Evolutionary conservation across 495 filamentous ascomycete genomes (phyloP).

Genomic region (Lentithecium fluviatile): DNA sequence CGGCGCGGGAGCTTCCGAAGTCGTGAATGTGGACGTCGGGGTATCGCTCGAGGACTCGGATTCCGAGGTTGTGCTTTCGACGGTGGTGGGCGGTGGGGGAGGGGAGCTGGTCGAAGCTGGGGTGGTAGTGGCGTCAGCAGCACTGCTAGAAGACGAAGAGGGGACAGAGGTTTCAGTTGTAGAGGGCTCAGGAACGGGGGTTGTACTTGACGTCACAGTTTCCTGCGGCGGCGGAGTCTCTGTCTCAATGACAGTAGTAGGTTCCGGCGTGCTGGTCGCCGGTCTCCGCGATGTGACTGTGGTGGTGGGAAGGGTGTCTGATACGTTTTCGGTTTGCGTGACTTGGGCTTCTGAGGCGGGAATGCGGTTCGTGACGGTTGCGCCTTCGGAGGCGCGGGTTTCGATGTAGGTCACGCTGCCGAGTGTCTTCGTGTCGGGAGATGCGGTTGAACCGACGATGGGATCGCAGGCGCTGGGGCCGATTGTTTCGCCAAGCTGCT

Average conservation of each 20-base stretch:
- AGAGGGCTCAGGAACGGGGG: slow-evolving; percentile 3
- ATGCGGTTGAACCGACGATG: slow-evolving; percentile 8
- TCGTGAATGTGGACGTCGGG: background rate
- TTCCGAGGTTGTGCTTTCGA: background rate
- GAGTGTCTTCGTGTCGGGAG: background rate
- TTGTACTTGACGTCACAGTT: slow-evolving; percentile 2
- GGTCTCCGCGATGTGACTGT: background rate
- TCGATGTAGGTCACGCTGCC: slow-evolving; percentile 1
- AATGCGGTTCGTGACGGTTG: slow-evolving; percentile 1
- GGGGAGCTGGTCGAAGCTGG: background rate
- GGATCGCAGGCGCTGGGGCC: slow-evolving; percentile 27
- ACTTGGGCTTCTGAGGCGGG: background rate
- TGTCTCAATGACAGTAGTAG: background rate
- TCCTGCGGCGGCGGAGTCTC: background rate
- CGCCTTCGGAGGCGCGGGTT: slow-evolving; percentile 6
- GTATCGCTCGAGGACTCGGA: background rate
- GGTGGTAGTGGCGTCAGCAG: slow-evolving; percentile 15
- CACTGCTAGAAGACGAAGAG: slow-evolving; percentile 6
- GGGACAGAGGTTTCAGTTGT: slow-evolving; percentile 3
- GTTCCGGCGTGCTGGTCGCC: background rate
- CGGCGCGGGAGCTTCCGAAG: background rate
- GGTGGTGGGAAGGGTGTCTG: background rate
- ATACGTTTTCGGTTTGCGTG: background rate
- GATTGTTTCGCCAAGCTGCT: slow-evolving; percentile 23
- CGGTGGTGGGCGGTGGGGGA: background rate